Base-by-base conservation (phyloP, 129 eudicot species). In the Lactuca saligna region DNA sequence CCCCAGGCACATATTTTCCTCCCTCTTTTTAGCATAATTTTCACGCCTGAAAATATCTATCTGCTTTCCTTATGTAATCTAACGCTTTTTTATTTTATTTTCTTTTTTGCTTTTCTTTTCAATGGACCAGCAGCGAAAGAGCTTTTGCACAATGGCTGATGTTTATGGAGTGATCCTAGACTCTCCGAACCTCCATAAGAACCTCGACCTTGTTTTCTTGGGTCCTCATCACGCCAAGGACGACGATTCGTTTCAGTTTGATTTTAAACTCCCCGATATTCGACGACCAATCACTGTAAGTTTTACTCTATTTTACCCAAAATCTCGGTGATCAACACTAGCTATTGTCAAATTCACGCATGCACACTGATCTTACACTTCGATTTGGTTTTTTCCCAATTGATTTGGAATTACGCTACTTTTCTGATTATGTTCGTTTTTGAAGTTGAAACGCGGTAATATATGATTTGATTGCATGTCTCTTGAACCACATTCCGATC, bases 81-180 rank as follows among this genome's bases (percentile, higher is more conserved):
- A 31, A 41, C 13, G 3, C 8, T 46, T 74, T 20, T 34, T 4
- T 7, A 13, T 69, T 34, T 39, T 69, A 14, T 17, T 56, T 16
- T 9, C 20, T 15, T 55, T 59, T 48, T 49, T n/a, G n/a, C n/a
- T n/a, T 8, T 4, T 58, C n/a, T n/a, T 15, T 63, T 39, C 12
- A 33, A 50, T 17, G 48, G 17, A 60, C 12, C 63, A 76, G 69
- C 80, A 76, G 31, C 15, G 80, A 17, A 76, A 76, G 65, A 17
- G 55, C 10, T 68, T 76, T 7, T 68, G 80, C 13, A 63, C 80
- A 61, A 76, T 76, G 75, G 70, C 68, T 16, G 80, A 76, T 76
- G 80, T 33, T n/a, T 68, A 68, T 61, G 80, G 80, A 60, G 70
- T 34, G 1, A 61, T 76, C 29, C 2, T 69, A 38, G 70, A 61